Base-by-base conservation (phyloP, 352 stramenopile species). In the Pythium coloratum region DNA sequence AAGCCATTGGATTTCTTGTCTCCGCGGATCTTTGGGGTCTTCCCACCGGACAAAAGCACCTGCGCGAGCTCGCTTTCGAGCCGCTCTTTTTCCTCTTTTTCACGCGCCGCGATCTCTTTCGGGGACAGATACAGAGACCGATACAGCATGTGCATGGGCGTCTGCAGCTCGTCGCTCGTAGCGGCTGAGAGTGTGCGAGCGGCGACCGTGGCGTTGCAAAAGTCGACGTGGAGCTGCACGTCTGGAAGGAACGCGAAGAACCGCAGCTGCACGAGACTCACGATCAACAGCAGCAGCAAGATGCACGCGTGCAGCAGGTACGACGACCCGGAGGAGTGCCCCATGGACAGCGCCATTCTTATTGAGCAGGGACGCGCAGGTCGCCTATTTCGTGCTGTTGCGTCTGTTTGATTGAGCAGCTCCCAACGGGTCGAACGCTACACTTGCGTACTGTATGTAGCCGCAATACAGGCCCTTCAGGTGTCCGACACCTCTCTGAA, bases 211-310 rank as follows among this genome's bases (percentile, higher is more conserved):
- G 71, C 75, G 65, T 90, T 86, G 71, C 86, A 94, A 59, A 78
- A 85, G 71, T 86, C 73, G 28, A 70, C 55, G 50, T 89, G 83
- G 30, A 91, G 64, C 58, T 81, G 58, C 32, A 94, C 79, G 49
- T 92, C 79, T 0, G 86, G 86, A 54, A 94, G 58, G 62, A 91
- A 70, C 57, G 81, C 66, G 68, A 94, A 94, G 79, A 94, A 92
- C 7, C 70, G 55, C 14, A 94, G 62, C 74, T 94, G 86, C 63
- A 90, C 44, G 18, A 94, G 76, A 49, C 71, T 91, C 71, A 80
- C 65, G 63, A 92, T 92, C 13, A 94, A 73, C 57, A 90, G 70
- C 64, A 94, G 71, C 57, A 94, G 78, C 28, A 92, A 70, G 59
- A 94, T 76, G 66, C 86, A 92, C 33, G 76, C 73, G 64, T 78